phyloP scores from a whole-genome alignment of 768 basidiomycete genomes.

The Pleurotus eryngii region DNA sequence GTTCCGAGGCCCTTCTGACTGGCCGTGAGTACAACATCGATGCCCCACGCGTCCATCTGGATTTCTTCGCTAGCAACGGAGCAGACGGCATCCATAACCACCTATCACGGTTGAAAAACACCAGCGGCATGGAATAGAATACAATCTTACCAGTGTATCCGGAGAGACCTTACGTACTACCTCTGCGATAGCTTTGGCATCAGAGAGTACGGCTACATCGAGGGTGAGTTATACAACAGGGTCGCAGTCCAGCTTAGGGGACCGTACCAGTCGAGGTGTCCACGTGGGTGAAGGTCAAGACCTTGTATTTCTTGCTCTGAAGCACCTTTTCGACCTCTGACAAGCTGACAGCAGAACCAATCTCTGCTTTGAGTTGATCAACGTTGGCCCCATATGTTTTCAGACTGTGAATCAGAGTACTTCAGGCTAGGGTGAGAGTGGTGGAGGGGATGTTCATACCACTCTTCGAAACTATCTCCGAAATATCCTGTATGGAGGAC shows the following conservation, averaged over 20 bases:
- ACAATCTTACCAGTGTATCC: slow-evolving; percentile 61
- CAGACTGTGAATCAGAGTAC: slow-evolving; percentile 43
- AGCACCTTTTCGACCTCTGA: slow-evolving; percentile 67
- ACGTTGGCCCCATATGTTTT: slow-evolving; percentile 87
- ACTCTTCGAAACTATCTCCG: slow-evolving; percentile 86
- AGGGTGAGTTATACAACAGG: neutral
- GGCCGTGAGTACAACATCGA: slow-evolving; percentile 86
- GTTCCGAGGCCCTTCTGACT: slow-evolving; percentile 91
- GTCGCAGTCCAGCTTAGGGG: neutral
- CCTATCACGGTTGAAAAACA: slow-evolving; percentile 30
- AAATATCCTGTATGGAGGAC: slow-evolving; percentile 94
- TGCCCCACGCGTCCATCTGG: slow-evolving; percentile 86
- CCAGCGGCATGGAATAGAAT: slow-evolving; percentile 2
- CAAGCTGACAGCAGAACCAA: slow-evolving; percentile 72
- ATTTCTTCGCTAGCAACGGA: slow-evolving; percentile 96
- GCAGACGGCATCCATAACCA: slow-evolving; percentile 92
- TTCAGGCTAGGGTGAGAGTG: neutral
- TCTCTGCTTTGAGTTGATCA: slow-evolving; percentile 74
- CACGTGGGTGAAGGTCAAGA: slow-evolving; percentile 93
- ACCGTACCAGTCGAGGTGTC: slow-evolving; percentile 80
- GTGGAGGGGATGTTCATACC: slow-evolving; percentile 41
- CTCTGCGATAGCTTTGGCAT: slow-evolving; percentile 72
- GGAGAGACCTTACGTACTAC: slow-evolving; percentile 77
- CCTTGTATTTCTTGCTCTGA: slow-evolving; percentile 77
- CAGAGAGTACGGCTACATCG: slow-evolving; percentile 71